Evolutionary conservation across 2,329 filamentous ascomycete genomes (phyloP).

Genomic region (Hymenoscyphus fructigenus): DNA sequence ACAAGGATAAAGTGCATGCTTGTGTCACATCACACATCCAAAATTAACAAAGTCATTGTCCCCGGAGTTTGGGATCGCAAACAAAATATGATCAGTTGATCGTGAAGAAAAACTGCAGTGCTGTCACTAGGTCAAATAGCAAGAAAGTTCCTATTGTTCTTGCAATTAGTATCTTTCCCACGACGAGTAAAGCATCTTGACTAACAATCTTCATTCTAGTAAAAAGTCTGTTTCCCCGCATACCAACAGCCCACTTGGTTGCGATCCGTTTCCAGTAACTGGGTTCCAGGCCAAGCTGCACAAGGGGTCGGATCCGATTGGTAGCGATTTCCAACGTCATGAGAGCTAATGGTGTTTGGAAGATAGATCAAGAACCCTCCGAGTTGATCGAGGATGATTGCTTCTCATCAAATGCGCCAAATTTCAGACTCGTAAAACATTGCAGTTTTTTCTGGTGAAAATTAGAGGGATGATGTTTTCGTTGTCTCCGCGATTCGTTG

Average conservation of each 20-base stretch:
- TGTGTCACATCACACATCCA: neutral
- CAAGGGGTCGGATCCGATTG: neutral
- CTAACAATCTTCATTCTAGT: slow-evolving; percentile 1
- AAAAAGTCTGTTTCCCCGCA: neutral
- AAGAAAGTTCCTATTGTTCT: neutral
- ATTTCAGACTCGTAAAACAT: too few species aligned
- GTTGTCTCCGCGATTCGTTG: slow-evolving; percentile 42
- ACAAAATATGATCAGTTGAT: neutral
- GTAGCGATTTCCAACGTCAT: neutral
- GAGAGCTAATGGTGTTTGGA: neutral
- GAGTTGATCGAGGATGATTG: neutral
- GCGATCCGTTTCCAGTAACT: neutral
- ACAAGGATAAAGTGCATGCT: neutral
- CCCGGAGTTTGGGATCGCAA: neutral
- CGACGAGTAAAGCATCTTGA: neutral
- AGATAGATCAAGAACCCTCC: neutral
- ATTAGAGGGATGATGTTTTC: slow-evolving; percentile 17
- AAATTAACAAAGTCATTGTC: neutral
- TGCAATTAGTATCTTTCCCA: neutral
- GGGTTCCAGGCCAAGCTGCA: too few species aligned
- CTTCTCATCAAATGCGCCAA: too few species aligned
- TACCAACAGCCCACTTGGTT: too few species aligned
- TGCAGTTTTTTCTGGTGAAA: neutral
- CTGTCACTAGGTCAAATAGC: too few species aligned
- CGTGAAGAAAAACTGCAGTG: too few species aligned